phyloP scores from a whole-genome alignment of 2,329 filamentous ascomycete species.

The Pseudogymnoascus sp. region DNA sequence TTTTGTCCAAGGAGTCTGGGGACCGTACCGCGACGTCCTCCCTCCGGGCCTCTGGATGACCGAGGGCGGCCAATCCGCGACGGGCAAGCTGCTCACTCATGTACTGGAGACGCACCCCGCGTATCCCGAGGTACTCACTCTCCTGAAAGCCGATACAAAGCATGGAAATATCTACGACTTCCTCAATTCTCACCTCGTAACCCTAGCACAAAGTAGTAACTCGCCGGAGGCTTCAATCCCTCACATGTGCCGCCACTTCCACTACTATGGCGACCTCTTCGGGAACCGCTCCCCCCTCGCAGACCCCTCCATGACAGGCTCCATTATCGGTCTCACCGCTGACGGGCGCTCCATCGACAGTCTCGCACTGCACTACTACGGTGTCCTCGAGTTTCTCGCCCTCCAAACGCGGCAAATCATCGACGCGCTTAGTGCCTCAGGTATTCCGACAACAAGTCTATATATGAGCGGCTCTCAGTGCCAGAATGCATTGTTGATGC shows the following conservation, averaged over 20 bases:
- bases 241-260: slow-evolving; percentile 43
- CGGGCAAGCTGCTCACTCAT: no score
- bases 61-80: no score
- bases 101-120: no score
- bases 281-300: slow-evolving; percentile 93
- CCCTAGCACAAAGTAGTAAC: no score
- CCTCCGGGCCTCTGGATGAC: no score
- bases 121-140: no score
- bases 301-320: slow-evolving; percentile 85
- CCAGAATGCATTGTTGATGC: slow-evolving; percentile 89
- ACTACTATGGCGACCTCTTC: slow-evolving; percentile 97
- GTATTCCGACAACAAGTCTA: slow-evolving; percentile 81
- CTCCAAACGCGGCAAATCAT: slow-evolving; percentile 82
- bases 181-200: no score
- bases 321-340: slow-evolving; percentile 74
- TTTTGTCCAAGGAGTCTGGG: no score
- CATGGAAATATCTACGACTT: no score
- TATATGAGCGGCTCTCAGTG: slow-evolving; percentile 98
- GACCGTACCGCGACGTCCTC: no score
- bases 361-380: slow-evolving; percentile 87
- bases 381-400: slow-evolving; percentile 95
- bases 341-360: slow-evolving; percentile 74
- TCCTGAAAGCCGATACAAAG: no score
- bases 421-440: slow-evolving; percentile 82
- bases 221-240: no score